Percentiles rank a stretch among this genome's conserved stretches.
Evolutionary conservation across 352 stramenopile genomes (phyloP).

Genomic region (Phytophthora brassicae): DNA sequence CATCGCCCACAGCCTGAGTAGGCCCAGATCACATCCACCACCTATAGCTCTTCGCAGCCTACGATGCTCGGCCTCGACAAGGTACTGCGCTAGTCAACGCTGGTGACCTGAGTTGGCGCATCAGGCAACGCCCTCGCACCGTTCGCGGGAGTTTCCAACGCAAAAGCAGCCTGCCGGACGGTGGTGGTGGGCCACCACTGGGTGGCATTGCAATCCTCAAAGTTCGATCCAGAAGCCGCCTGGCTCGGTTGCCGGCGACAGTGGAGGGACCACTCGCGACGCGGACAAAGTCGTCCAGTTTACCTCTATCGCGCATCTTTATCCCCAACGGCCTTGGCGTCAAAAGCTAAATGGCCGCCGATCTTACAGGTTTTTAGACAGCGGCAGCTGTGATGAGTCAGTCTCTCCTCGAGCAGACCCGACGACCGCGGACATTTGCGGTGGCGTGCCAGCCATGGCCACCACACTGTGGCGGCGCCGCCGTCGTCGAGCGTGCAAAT

Average conservation of each 20-base stretch:
- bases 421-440: not conserved
- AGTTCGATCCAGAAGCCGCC: no score
- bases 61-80: not conserved
- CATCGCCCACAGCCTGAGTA: not conserved
- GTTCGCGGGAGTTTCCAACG: no score
- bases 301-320: slow-evolving; percentile 21
- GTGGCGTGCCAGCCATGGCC: not conserved
- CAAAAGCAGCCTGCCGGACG: not conserved
- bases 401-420: no score
- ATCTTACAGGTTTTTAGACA: not conserved
- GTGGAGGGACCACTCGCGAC: slow-evolving; percentile 22
- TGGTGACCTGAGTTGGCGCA: slow-evolving; percentile 27
- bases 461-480: no score
- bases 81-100: not conserved
- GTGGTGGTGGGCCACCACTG: not conserved
- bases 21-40: not conserved
- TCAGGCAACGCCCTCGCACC: slow-evolving; percentile 19
- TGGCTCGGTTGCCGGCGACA: slow-evolving; percentile 7
- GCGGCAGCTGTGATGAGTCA: slow-evolving; percentile 21
- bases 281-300: slow-evolving; percentile 14
- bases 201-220: no score
- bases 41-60: slow-evolving; percentile 1
- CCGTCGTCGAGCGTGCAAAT: no score
- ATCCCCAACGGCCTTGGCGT: no score
- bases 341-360: not conserved